Evolutionary conservation across 2,329 filamentous ascomycete species (phyloP).

Genomic region (Aspergillus sp.): DNA sequence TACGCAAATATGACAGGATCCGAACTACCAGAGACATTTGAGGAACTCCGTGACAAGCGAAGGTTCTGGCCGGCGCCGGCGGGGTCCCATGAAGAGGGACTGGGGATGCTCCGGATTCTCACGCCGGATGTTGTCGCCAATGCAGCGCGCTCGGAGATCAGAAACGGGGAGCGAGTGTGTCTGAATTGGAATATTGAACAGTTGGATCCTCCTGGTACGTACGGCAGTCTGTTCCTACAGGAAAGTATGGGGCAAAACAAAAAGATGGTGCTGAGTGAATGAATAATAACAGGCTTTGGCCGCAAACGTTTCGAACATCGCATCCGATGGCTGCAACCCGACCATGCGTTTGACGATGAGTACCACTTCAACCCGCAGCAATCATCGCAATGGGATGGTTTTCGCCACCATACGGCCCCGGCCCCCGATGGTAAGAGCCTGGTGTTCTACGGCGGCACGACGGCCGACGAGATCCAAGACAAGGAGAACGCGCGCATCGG

Average conservation of each 20-base stretch:
- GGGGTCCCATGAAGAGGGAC: constrained; percentile 44
- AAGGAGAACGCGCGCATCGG: constrained; percentile 25
- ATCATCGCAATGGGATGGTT: constrained; percentile 48
- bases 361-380: constrained; percentile 48
- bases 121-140: constrained; percentile 46
- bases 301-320: constrained; percentile 46
- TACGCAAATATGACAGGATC: constrained; percentile 14
- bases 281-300: constrained; percentile 41
- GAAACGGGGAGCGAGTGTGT: constrained; percentile 45
- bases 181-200: constrained; percentile 52
- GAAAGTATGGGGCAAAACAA: no score
- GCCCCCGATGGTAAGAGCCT: constrained; percentile 24
- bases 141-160: constrained; percentile 46
- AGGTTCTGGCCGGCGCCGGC: constrained; percentile 43
- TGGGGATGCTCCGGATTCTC: constrained; percentile 46
- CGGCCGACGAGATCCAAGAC: constrained; percentile 27
- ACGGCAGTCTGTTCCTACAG: no score
- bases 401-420: constrained; percentile 44
- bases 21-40: constrained; percentile 24
- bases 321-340: constrained; percentile 42
- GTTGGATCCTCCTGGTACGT: constrained; percentile 37
- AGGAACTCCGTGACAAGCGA: constrained; percentile 42
- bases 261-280: no score
- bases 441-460: constrained; percentile 31
- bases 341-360: constrained; percentile 41